Evolutionary conservation across 1,284 basidiomycete species (phyloP).

Genomic region (Grifola frondosa): DNA sequence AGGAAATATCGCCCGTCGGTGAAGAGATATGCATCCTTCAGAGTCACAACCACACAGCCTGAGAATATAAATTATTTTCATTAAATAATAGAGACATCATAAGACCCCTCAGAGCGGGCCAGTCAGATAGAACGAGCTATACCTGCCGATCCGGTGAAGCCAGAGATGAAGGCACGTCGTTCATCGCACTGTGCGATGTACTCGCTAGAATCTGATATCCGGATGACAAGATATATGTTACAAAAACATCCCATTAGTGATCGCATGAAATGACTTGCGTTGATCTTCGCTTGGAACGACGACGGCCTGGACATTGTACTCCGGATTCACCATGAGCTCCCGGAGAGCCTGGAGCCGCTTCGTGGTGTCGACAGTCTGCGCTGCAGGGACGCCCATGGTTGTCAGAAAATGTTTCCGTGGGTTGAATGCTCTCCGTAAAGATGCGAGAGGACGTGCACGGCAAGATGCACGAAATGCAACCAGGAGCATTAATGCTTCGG

Average conservation of each 20-base stretch:
- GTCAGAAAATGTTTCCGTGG: no score
- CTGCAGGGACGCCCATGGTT: constrained; percentile 33
- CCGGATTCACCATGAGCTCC: constrained; percentile 61
- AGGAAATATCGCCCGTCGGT: constrained; percentile 95
- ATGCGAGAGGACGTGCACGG: no score
- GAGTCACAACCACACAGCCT: constrained; percentile 83
- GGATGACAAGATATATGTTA: no score
- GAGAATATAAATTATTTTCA: constrained; percentile 4
- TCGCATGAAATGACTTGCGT: constrained; percentile 54
- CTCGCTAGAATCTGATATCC: constrained; percentile 88
- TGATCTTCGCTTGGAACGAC: constrained; percentile 88
- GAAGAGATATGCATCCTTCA: constrained; percentile 74
- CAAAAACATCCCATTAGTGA: no score
- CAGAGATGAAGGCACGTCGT: constrained; percentile 84
- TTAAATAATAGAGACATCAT: neutral
- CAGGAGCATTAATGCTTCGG: no score
- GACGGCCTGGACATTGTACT: constrained; percentile 63
- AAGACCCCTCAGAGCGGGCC: no score
- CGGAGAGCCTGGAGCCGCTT: constrained; percentile 60
- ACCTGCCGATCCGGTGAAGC: constrained; percentile 94
- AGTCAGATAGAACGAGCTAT: no score
- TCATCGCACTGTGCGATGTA: constrained; percentile 86
- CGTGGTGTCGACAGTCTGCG: constrained; percentile 61
- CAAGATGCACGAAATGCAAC: no score
- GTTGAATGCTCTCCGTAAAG: no score